These are phyloP conservation scores for Coniochaeta prunicola DNA, from an alignment of 2,329 filamentous ascomycete species.

Conservation along the genomic window DNA sequence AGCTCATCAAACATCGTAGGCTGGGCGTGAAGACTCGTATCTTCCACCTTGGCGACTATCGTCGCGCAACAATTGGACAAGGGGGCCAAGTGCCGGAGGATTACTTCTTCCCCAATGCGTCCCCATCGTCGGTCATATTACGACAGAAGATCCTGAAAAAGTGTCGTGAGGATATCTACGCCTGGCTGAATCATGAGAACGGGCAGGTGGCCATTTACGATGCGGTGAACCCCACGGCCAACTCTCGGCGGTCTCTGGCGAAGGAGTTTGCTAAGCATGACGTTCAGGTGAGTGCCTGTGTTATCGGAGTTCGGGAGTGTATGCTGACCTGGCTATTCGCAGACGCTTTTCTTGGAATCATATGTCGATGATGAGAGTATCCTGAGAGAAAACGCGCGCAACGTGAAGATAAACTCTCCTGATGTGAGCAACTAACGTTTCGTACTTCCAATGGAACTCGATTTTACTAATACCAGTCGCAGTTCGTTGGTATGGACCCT, in stretches of 20 bases:
- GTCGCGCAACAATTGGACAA: constrained; percentile 79
- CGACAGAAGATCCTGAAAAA: constrained; percentile 97
- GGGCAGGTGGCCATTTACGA: constrained; percentile 98
- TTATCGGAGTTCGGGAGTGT: not conserved
- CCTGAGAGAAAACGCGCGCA: constrained; percentile 91
- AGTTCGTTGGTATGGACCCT: constrained; percentile 87
- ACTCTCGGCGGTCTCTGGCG: constrained; percentile 73
- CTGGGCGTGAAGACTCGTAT: constrained; percentile 96
- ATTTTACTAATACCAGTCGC: constrained; percentile 9
- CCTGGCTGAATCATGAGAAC: constrained; percentile 93
- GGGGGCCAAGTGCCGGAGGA: constrained; percentile 86
- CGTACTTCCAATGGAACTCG: not conserved
- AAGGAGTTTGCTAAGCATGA: constrained; percentile 98
- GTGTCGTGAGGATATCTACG: constrained; percentile 93
- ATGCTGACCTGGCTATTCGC: constrained; percentile 4
- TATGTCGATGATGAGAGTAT: constrained; percentile 90
- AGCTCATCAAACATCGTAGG: constrained; percentile 36
- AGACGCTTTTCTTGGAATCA: constrained; percentile 96
- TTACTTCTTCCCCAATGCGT: constrained; percentile 96
- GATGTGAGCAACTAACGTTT: constrained; percentile 56
- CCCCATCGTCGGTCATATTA: constrained; percentile 83
- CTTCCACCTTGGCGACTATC: constrained; percentile 95
- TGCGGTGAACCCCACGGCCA: constrained; percentile 86
- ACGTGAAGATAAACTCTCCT: constrained; percentile 95
- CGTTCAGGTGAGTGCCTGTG: constrained; percentile 57